A percentile compares a stretch with the other conserved stretches of the same genome.
Conservation (phyloP, 2,329 filamentous ascomycete genomes). For the Kalaharituber pfeilii region DNA sequence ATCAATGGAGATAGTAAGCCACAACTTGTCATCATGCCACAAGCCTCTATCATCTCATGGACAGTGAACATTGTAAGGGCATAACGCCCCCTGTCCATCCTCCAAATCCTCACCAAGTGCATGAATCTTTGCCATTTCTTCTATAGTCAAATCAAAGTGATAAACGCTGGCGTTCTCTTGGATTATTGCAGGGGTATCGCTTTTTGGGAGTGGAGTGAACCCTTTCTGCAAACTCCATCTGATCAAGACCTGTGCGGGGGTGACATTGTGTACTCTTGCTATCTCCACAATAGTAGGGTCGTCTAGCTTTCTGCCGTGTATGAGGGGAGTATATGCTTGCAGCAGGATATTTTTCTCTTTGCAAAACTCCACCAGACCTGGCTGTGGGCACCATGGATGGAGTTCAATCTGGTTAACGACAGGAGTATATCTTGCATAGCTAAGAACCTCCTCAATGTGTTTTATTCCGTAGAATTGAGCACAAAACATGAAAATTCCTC, state of each 20-base stretch:
- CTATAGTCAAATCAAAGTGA: conserved; percentile 38
- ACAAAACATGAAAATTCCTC: not conserved
- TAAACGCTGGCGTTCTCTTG: conserved; percentile 47
- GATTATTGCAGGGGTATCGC: conserved; percentile 43
- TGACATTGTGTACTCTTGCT: conserved; percentile 50
- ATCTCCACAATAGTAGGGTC: conserved; percentile 46
- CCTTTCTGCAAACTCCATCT: conserved; percentile 63
- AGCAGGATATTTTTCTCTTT: conserved; percentile 15
- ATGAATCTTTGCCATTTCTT: conserved; percentile 41
- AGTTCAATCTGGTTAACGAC: conserved; percentile 68
- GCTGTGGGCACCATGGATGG: conserved; percentile 42
- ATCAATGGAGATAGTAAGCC: too few relatives aligned
- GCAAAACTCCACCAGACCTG: conserved; percentile 11
- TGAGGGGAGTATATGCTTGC: conserved; percentile 26
- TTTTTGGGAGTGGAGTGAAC: conserved; percentile 59
- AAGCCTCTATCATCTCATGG: too few relatives aligned
- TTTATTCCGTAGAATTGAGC: conserved; percentile 42
- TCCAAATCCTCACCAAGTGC: conserved; percentile 33
- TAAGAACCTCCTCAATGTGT: conserved; percentile 44
- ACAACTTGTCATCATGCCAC: too few relatives aligned
- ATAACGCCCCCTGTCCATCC: conserved; percentile 24
- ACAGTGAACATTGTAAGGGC: conserved; percentile 10
- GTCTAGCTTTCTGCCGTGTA: conserved; percentile 49
- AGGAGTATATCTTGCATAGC: conserved; percentile 44
- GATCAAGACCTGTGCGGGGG: conserved; percentile 55